A percentile compares a stretch with the other conserved stretches of the same genome.
These are phyloP conservation scores for Stylosanthes scabra DNA, from an alignment of 331 rosid genomes.

Conservation along the genomic window DNA sequence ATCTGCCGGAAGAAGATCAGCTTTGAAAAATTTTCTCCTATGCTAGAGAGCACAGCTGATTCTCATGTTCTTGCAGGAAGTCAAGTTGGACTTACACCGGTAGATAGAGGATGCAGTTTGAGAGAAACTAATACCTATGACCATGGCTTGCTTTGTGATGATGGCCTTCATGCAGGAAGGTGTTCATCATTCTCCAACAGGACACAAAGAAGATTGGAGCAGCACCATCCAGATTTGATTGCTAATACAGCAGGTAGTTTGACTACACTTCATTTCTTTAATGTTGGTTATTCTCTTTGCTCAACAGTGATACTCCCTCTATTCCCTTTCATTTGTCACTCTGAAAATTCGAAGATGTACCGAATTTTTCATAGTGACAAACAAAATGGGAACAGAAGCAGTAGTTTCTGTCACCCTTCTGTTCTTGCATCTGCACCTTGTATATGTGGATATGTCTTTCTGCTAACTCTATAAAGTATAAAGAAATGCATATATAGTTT, in stretches of 20 bases:
- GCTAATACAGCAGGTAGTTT: constrained; percentile 62
- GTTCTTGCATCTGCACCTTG: constrained; percentile 21
- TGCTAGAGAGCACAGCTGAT: constrained; percentile 71
- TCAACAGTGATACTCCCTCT: not conserved
- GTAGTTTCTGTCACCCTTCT: not conserved
- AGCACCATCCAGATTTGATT: constrained; percentile 47
- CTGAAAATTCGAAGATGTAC: too few species aligned
- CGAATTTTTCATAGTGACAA: too few species aligned
- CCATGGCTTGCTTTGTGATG: constrained; percentile 32
- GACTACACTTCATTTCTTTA: constrained; percentile 27
- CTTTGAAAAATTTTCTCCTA: constrained; percentile 54
- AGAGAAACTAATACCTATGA: constrained; percentile 45
- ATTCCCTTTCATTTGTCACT: too few species aligned
- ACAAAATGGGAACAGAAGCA: too few species aligned
- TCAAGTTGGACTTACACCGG: constrained; percentile 40
- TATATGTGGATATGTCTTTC: not conserved
- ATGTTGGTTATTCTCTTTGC: constrained; percentile 19
- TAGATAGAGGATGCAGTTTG: constrained; percentile 41
- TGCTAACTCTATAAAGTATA: not conserved
- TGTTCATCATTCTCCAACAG: constrained; percentile 36
- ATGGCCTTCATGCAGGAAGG: constrained; percentile 44
- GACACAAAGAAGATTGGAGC: constrained; percentile 51
- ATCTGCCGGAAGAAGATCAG: constrained; percentile 61
- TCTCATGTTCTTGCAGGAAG: constrained; percentile 65
- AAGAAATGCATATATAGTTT: constrained; percentile 5